Evolutionary conservation across 176 grass and related monocot genomes (phyloP).

Genomic region (Rhynchospora tenuis): DNA sequence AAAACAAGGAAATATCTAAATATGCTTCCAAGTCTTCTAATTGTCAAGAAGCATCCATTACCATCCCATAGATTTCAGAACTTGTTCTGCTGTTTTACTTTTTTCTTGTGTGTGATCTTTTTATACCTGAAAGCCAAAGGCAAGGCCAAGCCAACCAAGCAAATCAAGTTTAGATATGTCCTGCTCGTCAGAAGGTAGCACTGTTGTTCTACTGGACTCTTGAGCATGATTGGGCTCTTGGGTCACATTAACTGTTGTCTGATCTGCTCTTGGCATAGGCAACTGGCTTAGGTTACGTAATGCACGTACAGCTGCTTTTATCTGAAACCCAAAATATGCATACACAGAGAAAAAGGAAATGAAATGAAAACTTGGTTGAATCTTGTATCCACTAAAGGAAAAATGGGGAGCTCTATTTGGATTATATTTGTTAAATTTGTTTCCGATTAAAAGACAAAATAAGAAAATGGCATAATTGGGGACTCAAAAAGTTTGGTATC

Average conservation of each 20-base stretch:
- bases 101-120: neutral
- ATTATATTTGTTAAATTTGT: neutral
- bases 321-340: constrained; percentile 32
- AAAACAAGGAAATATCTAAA: neutral
- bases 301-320: constrained; percentile 63
- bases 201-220: constrained; percentile 7
- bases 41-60: neutral
- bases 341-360: constrained; percentile 3
- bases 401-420: neutral
- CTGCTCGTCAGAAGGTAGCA: constrained; percentile 8
- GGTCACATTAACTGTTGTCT: constrained; percentile 1
- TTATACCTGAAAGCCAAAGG: constrained; percentile 92
- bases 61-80: neutral
- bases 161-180: constrained; percentile 41
- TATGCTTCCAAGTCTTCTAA: neutral
- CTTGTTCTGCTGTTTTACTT: neutral
- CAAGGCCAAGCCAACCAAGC: constrained; percentile 79
- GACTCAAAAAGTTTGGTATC: neutral
- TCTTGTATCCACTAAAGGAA: neutral
- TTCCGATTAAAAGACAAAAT: neutral
- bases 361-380: neutral
- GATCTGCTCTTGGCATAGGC: constrained; percentile 35
- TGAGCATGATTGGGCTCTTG: neutral
- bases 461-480: neutral
- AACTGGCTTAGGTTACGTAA: constrained; percentile 30